A percentile compares a stretch with the other conserved stretches of the same genome.
Evolutionary conservation across 2,329 filamentous ascomycete genomes (phyloP).

Genomic region (Neopestalotiopsis clavispora): DNA sequence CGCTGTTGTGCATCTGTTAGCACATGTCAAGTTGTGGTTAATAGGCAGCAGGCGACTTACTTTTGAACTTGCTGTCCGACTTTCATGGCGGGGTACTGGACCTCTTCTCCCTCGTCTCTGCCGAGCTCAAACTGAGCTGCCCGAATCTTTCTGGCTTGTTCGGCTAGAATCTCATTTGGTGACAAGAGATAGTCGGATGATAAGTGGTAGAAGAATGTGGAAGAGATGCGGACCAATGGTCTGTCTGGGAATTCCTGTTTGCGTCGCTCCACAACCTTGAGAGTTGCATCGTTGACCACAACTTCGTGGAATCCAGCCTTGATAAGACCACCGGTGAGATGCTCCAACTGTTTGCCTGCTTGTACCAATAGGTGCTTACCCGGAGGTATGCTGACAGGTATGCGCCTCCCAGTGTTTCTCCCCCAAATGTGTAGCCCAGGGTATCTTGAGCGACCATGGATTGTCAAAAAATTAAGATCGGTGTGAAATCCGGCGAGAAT

Average conservation of each 20-base stretch:
- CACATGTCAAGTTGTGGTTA: conserved; percentile 15
- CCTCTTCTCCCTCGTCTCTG: conserved; percentile 57
- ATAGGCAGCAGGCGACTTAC: conserved; percentile 42
- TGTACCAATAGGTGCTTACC: conserved; percentile 65
- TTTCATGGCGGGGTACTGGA: conserved; percentile 57
- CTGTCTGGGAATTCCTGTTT: conserved; percentile 47
- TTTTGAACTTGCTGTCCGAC: conserved; percentile 63
- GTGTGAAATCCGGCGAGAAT: conserved; percentile 69
- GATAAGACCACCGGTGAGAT: conserved; percentile 64
- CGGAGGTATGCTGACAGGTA: conserved; percentile 62
- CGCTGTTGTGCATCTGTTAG: conserved; percentile 36
- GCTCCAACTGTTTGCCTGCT: conserved; percentile 67
- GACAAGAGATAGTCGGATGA: conserved; percentile 59
- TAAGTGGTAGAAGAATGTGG: conserved; percentile 66
- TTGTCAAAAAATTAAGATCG: conserved; percentile 68
- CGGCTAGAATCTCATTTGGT: conserved; percentile 54
- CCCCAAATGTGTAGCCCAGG: conserved; percentile 68
- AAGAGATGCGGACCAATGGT: conserved; percentile 62
- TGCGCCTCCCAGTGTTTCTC: conserved; percentile 63
- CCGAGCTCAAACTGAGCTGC: conserved; percentile 53
- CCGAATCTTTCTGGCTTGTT: conserved; percentile 49
- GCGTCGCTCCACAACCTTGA: conserved; percentile 51
- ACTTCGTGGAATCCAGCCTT: conserved; percentile 69
- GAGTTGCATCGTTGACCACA: conserved; percentile 58
- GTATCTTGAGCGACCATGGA: conserved; percentile 67